These are phyloP conservation scores for Paecilomyces formosus DNA, from an alignment of 2,329 filamentous ascomycete species.

Conservation along the genomic window DNA sequence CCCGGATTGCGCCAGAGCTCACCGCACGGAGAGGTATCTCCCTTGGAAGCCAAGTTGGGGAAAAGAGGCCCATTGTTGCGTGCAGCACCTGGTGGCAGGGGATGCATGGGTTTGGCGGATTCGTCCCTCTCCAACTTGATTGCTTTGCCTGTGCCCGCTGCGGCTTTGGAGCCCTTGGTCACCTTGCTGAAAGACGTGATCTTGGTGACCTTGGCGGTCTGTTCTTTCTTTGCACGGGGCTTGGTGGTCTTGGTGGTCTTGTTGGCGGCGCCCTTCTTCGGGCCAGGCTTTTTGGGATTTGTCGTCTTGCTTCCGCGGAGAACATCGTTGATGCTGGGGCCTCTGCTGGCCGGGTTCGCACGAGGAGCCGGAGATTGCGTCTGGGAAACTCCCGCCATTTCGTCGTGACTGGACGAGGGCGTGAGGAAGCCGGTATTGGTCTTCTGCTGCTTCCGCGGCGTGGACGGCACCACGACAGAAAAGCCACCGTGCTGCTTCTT, in stretches of 20 bases:
- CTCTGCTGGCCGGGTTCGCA: conserved; percentile 23
- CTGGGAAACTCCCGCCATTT: conserved; percentile 14
- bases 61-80: conserved; percentile 31
- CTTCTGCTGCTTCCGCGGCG: conserved; percentile 29
- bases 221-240: conserved; percentile 13
- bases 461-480: conserved; percentile 30
- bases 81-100: conserved; percentile 24
- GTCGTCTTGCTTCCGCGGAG: conserved; percentile 13
- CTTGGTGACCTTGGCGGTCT: conserved; percentile 16
- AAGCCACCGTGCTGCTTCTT: conserved; percentile 30
- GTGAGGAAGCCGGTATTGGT: conserved; percentile 31
- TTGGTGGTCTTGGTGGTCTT: conserved; percentile 17
- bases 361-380: conserved; percentile 12
- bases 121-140: conserved; percentile 18
- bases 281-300: conserved; percentile 8
- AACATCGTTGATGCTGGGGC: conserved; percentile 18
- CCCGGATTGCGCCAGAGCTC: conserved; percentile 6
- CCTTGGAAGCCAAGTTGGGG: conserved; percentile 14
- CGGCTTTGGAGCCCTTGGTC: conserved; percentile 20
- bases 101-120: conserved; percentile 25
- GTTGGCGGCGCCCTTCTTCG: conserved; percentile 15
- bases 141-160: conserved; percentile 14
- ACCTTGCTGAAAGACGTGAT: conserved; percentile 27
- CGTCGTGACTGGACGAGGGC: conserved; percentile 35
- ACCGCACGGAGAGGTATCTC: conserved; percentile 1